phyloP scores from a whole-genome alignment of 306 rosid species.

The Cucurbita pepo region DNA sequence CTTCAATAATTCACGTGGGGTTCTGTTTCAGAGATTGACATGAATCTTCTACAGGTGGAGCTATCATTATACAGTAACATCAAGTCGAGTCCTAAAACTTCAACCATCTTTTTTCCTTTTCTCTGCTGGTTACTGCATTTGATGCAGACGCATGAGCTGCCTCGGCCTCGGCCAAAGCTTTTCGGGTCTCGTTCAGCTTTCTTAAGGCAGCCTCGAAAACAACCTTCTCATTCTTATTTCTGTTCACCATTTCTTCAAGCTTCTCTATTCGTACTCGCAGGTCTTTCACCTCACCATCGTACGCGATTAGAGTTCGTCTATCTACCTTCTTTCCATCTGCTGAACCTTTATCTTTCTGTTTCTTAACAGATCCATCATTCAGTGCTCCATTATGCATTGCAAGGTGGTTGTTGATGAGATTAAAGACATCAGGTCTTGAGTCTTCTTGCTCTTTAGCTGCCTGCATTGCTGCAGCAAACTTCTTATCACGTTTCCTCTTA shows the following conservation, averaged over 20 bases:
- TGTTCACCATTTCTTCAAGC: conserved; percentile 75
- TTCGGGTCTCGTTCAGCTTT: conserved; percentile 59
- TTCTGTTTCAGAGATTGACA: neutral
- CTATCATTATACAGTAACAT: conserved; percentile 1
- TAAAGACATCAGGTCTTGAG: conserved; percentile 46
- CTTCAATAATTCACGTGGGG: neutral
- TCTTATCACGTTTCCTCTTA: conserved; percentile 76
- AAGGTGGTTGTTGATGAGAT: conserved; percentile 66
- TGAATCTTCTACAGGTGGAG: neutral
- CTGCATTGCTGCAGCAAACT: conserved; percentile 45
- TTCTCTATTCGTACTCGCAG: conserved; percentile 46
- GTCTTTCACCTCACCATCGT: conserved; percentile 68
- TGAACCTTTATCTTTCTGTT: conserved; percentile 36
- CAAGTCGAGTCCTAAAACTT: conserved; percentile 39
- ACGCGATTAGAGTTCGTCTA: conserved; percentile 52
- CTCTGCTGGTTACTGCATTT: conserved; percentile 60
- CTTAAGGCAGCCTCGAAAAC: conserved; percentile 78
- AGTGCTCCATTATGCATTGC: conserved; percentile 45
- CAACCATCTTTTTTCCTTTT: conserved; percentile 89
- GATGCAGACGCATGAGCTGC: conserved; percentile 77
- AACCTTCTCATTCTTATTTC: conserved; percentile 64
- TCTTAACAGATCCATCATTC: conserved; percentile 32
- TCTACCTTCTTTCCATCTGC: conserved; percentile 60
- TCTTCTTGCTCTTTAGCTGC: conserved; percentile 54
- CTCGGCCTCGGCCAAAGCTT: conserved; percentile 55